Evolutionary conservation across 1,284 basidiomycete genomes (phyloP), one percentile per base, ranked within the genome.

Genomic region (Sphaerobolus stellatus): DNA sequence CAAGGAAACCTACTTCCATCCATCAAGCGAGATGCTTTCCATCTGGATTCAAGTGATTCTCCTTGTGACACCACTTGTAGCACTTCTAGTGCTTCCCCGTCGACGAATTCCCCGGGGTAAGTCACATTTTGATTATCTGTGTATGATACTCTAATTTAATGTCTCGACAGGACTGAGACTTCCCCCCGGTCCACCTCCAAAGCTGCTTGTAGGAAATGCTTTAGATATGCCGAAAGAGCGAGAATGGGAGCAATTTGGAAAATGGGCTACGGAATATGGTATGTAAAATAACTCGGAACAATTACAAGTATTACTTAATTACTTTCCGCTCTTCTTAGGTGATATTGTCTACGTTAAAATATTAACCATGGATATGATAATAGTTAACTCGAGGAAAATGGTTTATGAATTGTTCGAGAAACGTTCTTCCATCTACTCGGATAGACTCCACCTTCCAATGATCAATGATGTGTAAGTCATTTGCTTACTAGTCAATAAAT

Each of bases 121-220:
- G n/a, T n/a, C n/a, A n/a, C n/a, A n/a, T n/a, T n/a, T n/a, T n/a
- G n/a, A n/a, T n/a, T n/a, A n/a, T n/a, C n/a, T n/a, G n/a, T n/a
- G n/a, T n/a, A n/a, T n/a, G n/a, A n/a, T n/a, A n/a, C n/a, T n/a
- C n/a, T n/a, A n/a, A n/a, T n/a, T n/a, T n/a, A n/a, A n/a, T n/a
- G n/a, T n/a, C n/a, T n/a, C n/a, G n/a, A n/a, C n/a, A 43, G 41
- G 41, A 11, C 11, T 43, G 3, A 43, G 20, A 22, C 13, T 72
- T 28, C 75, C 75, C 16, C 75, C 76, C 8, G 76, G 76, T 22
- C 77, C 77, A 2, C 67, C 58, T 48, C 67, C 68, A n/a, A 63
- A 64, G 31, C 76, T 75, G 2, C 30, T 78, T 16, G 24, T 63
- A 5, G 62, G 62, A 3, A 63, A 63, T 29, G 28, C 59, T 1